Conservation (phyloP, 2,329 filamentous ascomycete genomes). For the Rutstroemia sp. region DNA sequence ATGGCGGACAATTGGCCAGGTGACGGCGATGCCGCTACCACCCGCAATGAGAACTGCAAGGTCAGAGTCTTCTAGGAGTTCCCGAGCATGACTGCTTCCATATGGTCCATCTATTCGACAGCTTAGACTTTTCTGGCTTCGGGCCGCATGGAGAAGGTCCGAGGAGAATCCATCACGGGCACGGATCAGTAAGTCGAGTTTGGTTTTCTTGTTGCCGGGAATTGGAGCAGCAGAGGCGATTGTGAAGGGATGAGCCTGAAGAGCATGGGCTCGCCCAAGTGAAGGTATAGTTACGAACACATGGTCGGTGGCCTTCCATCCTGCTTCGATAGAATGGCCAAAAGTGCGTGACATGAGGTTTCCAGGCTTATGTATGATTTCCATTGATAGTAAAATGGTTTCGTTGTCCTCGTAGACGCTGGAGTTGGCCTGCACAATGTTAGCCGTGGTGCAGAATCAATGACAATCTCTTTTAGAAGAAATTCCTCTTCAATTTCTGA, state of each 20-base stretch:
- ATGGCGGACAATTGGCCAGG: conserved; percentile 52
- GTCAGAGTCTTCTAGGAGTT: conserved; percentile 42
- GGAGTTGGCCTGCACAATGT: conserved; percentile 28
- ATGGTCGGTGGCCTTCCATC: conserved; percentile 57
- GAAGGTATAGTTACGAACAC: conserved; percentile 54
- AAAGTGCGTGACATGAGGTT: conserved; percentile 12
- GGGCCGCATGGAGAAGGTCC: conserved; percentile 45
- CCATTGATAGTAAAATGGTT: conserved; percentile 40
- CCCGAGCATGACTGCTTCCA: conserved; percentile 48
- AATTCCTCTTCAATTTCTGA: too few species aligned
- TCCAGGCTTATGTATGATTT: conserved; percentile 12
- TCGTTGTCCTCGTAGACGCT: conserved; percentile 48
- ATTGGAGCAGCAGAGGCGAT: conserved; percentile 52
- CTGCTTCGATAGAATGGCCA: conserved; percentile 35
- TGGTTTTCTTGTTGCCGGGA: conserved; percentile 35
- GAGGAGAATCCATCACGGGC: conserved; percentile 52
- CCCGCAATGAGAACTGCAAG: conserved; percentile 52
- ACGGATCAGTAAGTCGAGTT: conserved; percentile 51
- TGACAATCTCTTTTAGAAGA: neutral
- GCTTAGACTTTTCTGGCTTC: conserved; percentile 34
- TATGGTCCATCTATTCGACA: conserved; percentile 59
- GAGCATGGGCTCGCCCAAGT: conserved; percentile 42
- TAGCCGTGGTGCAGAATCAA: neutral
- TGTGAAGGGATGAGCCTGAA: conserved; percentile 61
- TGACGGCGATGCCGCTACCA: conserved; percentile 58